Evolutionary conservation across 495 filamentous ascomycete genomes (phyloP).

Genomic region (Sphaerosporella brunnea): DNA sequence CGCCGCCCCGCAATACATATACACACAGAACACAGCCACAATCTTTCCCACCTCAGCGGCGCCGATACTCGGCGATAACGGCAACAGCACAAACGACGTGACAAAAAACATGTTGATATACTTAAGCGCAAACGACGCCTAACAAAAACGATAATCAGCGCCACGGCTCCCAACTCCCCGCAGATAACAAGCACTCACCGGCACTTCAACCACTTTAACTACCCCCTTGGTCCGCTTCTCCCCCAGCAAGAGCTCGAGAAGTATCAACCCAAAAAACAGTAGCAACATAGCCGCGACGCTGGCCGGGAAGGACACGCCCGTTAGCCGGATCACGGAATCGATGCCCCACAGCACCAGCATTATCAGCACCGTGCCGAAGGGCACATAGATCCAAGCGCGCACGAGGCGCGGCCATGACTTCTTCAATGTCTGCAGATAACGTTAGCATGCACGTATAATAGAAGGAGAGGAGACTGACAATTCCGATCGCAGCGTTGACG

Average conservation of each 20-base stretch:
- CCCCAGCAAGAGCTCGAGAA: constrained; percentile 31
- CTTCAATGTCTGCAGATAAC: neutral
- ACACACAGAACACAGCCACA: constrained; percentile 35
- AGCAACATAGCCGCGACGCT: constrained; percentile 36
- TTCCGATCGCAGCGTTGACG: neutral
- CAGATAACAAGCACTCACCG: constrained; percentile 32
- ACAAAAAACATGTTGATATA: constrained; percentile 41
- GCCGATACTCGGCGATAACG: constrained; percentile 34
- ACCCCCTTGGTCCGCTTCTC: constrained; percentile 31
- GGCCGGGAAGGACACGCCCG: constrained; percentile 35
- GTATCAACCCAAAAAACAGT: constrained; percentile 32
- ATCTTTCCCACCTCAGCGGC: constrained; percentile 38
- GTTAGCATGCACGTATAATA: neutral
- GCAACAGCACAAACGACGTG: constrained; percentile 37
- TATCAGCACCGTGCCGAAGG: constrained; percentile 31
- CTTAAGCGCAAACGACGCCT: constrained; percentile 38
- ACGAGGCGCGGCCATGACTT: constrained; percentile 21
- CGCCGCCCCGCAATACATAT: neutral
- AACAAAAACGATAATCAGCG: too few relatives aligned
- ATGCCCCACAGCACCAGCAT: constrained; percentile 36
- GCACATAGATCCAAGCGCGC: constrained; percentile 34
- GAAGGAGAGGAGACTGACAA: neutral
- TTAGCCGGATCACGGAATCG: constrained; percentile 32
- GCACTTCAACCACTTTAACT: constrained; percentile 33
- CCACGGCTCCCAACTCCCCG: too few relatives aligned